Base-by-base conservation (phyloP, 2,329 filamentous ascomycete genomes). In the Aspergillus caelatus region DNA sequence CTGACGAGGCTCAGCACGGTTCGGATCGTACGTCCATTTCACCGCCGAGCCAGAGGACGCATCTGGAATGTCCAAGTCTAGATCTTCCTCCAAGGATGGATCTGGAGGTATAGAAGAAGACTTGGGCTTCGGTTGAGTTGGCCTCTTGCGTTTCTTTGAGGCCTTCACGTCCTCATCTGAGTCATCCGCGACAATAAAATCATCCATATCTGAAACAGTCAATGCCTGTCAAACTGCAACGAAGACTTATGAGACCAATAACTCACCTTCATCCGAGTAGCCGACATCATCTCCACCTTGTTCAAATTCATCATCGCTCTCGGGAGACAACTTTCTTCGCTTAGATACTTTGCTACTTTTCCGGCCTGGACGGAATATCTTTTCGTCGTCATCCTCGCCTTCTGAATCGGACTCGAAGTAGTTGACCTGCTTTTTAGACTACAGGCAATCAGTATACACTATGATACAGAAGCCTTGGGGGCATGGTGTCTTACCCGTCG, bases 361-460 rank as follows among this genome's bases (percentile, higher is more conserved):
- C 46, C 82, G 80, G n/a, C 81, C 79, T 9, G 86, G 84, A 58
- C 81, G 80, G 73, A 94, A 90, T 0, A 91, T 87, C 52, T 89
- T 88, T 26, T 94, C 90, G 57, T 93, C 90, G 14, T 92, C 90
- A 58, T 82, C 81, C 53, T 85, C 83, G 21, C 86, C 85, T 62
- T 93, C 90, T 53, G 92, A 91, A 52, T 92, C 92, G 1, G 92
- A 93, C 72, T 97, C 94, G 67, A 91, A 89, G 76, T 98, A 98
- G 75, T 95, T 79, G 26, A 79, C 85, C 53, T 83, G 77, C 71
- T 88, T 90, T 75, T 87, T 89, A 14, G 82, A 83, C 84, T 88
- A 54, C 2, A 52, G 14, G 10, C 1, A 16, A 48, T 65, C 21
- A 65, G 57, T 45, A 23, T 41, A 11, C 36, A 34, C 28, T 14